Evolutionary conservation across 2,329 filamentous ascomycete species (phyloP).

Genomic region (Neoarthrinium moseri): DNA sequence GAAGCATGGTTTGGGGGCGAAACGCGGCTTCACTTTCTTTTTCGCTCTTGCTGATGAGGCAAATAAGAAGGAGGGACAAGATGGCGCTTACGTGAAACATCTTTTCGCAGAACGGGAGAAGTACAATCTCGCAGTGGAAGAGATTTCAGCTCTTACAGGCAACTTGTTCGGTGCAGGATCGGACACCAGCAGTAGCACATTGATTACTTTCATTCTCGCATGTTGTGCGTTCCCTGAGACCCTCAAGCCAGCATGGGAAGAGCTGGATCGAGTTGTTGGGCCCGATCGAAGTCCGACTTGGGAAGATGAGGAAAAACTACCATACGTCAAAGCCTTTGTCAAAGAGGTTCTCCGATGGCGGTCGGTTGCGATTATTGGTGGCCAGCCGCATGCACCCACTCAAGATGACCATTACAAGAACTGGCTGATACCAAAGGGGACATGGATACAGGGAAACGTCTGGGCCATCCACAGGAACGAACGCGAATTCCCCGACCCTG

Average conservation of each 20-base stretch:
- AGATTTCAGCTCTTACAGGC: slow-evolving; percentile 29
- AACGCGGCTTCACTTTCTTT: slow-evolving; percentile 49
- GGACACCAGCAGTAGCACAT: slow-evolving; percentile 45
- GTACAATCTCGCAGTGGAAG: not conserved
- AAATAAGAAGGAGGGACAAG: slow-evolving; percentile 31
- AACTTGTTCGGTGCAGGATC: slow-evolving; percentile 46
- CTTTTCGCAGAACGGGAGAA: slow-evolving; percentile 34
- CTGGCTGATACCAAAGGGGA: slow-evolving; percentile 47
- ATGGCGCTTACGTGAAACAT: slow-evolving; percentile 41
- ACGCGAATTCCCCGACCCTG: slow-evolving; percentile 45
- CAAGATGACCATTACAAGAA: slow-evolving; percentile 47
- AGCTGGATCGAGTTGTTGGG: slow-evolving; percentile 52
- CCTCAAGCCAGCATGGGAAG: slow-evolving; percentile 45
- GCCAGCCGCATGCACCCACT: slow-evolving; percentile 47
- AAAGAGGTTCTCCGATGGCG: slow-evolving; percentile 58
- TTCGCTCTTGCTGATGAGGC: slow-evolving; percentile 51
- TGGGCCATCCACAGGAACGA: slow-evolving; percentile 49
- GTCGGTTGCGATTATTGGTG: slow-evolving; percentile 48
- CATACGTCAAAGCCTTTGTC: slow-evolving; percentile 52
- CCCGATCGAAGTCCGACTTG: slow-evolving; percentile 42
- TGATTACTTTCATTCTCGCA: slow-evolving; percentile 48
- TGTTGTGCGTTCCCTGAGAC: slow-evolving; percentile 48
- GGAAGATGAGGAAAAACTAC: slow-evolving; percentile 46
- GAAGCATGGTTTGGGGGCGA: slow-evolving; percentile 47
- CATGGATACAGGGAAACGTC: slow-evolving; percentile 49